phyloP scores from a whole-genome alignment of 805 yeast genomes.

The Metschnikowia arizonensis region DNA sequence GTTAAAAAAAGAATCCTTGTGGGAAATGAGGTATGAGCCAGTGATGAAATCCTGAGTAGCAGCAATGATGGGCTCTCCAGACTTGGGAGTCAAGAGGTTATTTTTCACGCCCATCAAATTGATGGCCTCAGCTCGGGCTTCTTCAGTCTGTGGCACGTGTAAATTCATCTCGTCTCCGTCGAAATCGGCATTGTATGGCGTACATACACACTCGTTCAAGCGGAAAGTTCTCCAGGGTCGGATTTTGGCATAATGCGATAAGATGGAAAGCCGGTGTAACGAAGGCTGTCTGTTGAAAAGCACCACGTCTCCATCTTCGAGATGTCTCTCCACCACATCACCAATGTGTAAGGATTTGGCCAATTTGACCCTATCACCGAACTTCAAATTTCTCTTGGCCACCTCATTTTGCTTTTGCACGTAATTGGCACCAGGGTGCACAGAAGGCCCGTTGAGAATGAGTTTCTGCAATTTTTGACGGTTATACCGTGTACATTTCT shows the following conservation, averaged over 20 bases:
- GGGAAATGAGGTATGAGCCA: conserved; percentile 88
- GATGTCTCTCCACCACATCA: conserved; percentile 92
- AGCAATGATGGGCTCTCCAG: conserved; percentile 98
- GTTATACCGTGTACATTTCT: conserved; percentile 86
- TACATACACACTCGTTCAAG: conserved; percentile 96
- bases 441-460: conserved; percentile 77
- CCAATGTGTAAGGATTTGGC: conserved; percentile 79
- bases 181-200: conserved; percentile 98
- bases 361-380: conserved; percentile 75
- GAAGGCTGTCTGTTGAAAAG: conserved; percentile 98
- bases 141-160: conserved; percentile 98
- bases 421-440: conserved; percentile 96
- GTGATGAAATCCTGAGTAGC: conserved; percentile 99
- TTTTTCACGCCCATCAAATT: conserved; percentile 97
- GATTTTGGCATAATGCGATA: conserved; percentile 92
- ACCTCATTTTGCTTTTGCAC: conserved; percentile 76
- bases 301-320: conserved; percentile 96
- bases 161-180: conserved; percentile 99
- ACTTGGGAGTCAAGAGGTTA: conserved; percentile 89
- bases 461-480: conserved; percentile 69
- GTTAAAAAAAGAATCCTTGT: conserved; percentile 90
- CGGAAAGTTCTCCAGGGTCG: conserved; percentile 98
- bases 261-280: conserved; percentile 85
- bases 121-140: conserved; percentile 98
- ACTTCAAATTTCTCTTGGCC: conserved; percentile 82